Percentiles rank a stretch among this genome's conserved stretches.
phyloP scores from a whole-genome alignment of 78 protist species.

The slime mould (Dictyostelium discoideum) region DNA sequence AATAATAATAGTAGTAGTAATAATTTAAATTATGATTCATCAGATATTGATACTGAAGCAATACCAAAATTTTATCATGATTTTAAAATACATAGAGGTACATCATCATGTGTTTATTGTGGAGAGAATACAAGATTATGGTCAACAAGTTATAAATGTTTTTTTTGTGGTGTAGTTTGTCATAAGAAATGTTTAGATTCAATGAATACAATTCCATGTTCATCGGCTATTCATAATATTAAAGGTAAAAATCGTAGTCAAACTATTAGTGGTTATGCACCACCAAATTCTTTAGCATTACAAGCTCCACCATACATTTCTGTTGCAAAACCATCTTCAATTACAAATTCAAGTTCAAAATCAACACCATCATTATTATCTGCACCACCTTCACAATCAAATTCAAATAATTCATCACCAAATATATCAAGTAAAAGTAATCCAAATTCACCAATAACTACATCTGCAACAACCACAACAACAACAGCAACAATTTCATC shows the following conservation, averaged over 20 bases:
- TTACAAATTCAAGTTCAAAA: not conserved
- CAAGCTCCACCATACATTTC: slow-evolving; percentile 7
- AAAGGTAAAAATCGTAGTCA: not conserved
- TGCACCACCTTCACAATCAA: not conserved
- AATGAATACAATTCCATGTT: slow-evolving; percentile 58
- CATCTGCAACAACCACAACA: slow-evolving; percentile 12
- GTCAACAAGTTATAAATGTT: slow-evolving; percentile 8
- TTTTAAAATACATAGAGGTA: slow-evolving; percentile 22
- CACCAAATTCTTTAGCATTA: not conserved
- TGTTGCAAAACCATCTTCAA: not conserved
- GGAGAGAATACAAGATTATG: slow-evolving; percentile 27
- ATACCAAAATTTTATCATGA: slow-evolving; percentile 23
- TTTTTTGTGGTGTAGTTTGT: slow-evolving; percentile 55
- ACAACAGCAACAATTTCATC: not conserved
- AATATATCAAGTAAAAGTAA: not conserved
- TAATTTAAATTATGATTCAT: not conserved
- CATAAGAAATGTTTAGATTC: slow-evolving; percentile 70
- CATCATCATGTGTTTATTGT: slow-evolving; percentile 50
- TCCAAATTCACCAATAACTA: not conserved
- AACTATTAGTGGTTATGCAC: not conserved
- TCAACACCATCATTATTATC: slow-evolving; percentile 12
- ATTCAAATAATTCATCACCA: not conserved
- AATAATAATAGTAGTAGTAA: not conserved
- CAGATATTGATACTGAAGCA: slow-evolving; percentile 3
- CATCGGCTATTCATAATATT: not conserved